phyloP scores from a whole-genome alignment of 83 land plant genomes.

The Picea abies region DNA sequence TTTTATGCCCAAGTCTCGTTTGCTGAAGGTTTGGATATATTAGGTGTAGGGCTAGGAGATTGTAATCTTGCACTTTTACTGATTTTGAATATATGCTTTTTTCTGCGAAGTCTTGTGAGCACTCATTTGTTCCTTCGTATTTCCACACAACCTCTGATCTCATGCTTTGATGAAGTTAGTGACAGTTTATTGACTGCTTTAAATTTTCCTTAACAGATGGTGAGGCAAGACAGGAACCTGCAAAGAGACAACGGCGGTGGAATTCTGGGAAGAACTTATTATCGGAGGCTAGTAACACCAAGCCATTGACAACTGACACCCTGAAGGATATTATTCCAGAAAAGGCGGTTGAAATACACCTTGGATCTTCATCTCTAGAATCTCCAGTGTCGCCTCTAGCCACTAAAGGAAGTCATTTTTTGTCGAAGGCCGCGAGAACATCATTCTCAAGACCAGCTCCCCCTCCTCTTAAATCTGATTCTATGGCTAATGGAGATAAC shows the following conservation, averaged over 20 bases:
- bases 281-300: slow-evolving; percentile 9
- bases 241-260: slow-evolving; percentile 21
- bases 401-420: slow-evolving; percentile 26
- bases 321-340: slow-evolving; percentile 9
- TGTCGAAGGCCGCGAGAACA: slow-evolving; percentile 39
- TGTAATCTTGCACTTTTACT: not conserved
- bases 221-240: slow-evolving; percentile 21
- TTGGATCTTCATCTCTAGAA: slow-evolving; percentile 15
- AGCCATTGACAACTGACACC: slow-evolving; percentile 24
- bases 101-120: not conserved
- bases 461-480: slow-evolving; percentile 20
- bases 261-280: slow-evolving; percentile 17
- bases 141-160: not conserved
- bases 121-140: not conserved
- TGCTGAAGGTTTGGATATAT: not conserved
- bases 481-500: slow-evolving; percentile 25
- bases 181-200: not conserved
- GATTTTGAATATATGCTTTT: not conserved
- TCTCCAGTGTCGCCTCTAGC: slow-evolving; percentile 11
- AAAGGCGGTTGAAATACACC: not conserved
- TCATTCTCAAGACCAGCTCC: slow-evolving; percentile 32
- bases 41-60: not conserved
- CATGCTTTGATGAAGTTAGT: not conserved
- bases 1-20: not conserved
- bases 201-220: not conserved